Base-by-base conservation (phyloP, 345 rosid species). In the Linum lewisii region DNA sequence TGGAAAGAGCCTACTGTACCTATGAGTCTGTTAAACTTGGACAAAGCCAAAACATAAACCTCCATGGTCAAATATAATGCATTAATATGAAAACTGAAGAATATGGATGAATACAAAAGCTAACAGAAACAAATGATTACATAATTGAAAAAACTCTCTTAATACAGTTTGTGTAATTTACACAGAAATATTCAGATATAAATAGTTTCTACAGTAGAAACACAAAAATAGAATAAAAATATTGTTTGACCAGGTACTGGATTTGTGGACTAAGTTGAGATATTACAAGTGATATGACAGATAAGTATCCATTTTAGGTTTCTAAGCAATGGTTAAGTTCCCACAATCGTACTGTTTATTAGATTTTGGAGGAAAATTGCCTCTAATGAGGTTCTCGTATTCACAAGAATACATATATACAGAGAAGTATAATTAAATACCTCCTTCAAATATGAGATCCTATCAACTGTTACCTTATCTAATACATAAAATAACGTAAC, bases 1-100 rank as follows among this genome's bases (percentile, higher is more conserved):
- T 60, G 61, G 52, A 51, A 58, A 71, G 22, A 10, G 19, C 15
- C 23, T 20, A 22, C 10, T 60, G 37, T 50, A 36, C 57, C 58
- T 50, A 47, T 23, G 9, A 60, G 45, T 51, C 47, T 11, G 16
- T 42, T 11, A 42, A 42, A 5, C 18, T 42, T 6, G 18, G 47
- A 42, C 47, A 42, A 4, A 42, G 13, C 47, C 18, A 16, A 42
- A 42, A 42, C 1, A 42, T 5, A 42, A 16, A 42, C 9, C 47
- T 42, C 47, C 18, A 42, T 14, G 18, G 13, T 42, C 47, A 42
- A 42, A 16, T 42, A 7, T 11, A 16, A 42, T 42, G 18, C 47
- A 42, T 16, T 42, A 11, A 11, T 16, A 11, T 42, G 47, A 1
- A 2, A 42, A 16, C 14, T 11, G 47, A 42, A 7, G 47, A 42